Evolutionary conservation across 495 filamentous ascomycete genomes (phyloP), one percentile per base, ranked within the genome.

Genomic region (Platismatia glauca): DNA sequence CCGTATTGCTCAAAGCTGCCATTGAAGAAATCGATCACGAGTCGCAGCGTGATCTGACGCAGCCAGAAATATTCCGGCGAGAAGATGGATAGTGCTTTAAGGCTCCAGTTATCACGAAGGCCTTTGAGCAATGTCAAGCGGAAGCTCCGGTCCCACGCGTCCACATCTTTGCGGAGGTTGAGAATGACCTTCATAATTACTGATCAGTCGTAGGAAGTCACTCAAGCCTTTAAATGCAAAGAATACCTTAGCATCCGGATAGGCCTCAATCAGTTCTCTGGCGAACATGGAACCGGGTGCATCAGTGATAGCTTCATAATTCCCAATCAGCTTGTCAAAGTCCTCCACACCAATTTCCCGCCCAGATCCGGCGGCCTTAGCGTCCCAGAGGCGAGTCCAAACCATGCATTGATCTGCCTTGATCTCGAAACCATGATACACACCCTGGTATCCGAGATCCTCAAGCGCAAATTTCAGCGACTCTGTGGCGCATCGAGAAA

Each of bases 371-470:
- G 29, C 50, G 15, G 4, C 50, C 29, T 33, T 53, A 15, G 27
- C 50, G 2, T 53, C 50, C 50, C 50, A 53, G 15, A 53, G 29
- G 0, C 50, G 27, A 31, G 15, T 20, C 50, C 50, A 53, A 33
- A 53, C 50, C 50, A 53, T 33, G 50, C 50, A 5, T 6, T 53
- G 50, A 6, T 53, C 27, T 4, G 3, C 27, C 29, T 2, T 33
- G 50, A 31, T 5, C 50, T 53, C 50, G 50, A 53, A 53, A 29
- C 50, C 50, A 22, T 53, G 50, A 53, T 53, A 53, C 2, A 53
- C 50, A 7, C 50, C 27, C 27, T 33, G 20, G 16, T 53, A 53
- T 3, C 50, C 50, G 6, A 53, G 29, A 33, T 31, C 27, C 29
- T 53, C 29, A 16, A 53, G 50, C 7, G 50, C 50, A 5, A 53